Evolutionary conservation across 2,329 filamentous ascomycete genomes (phyloP), one percentile per base, ranked within the genome.

Genomic region (Hypoxylon sp.): DNA sequence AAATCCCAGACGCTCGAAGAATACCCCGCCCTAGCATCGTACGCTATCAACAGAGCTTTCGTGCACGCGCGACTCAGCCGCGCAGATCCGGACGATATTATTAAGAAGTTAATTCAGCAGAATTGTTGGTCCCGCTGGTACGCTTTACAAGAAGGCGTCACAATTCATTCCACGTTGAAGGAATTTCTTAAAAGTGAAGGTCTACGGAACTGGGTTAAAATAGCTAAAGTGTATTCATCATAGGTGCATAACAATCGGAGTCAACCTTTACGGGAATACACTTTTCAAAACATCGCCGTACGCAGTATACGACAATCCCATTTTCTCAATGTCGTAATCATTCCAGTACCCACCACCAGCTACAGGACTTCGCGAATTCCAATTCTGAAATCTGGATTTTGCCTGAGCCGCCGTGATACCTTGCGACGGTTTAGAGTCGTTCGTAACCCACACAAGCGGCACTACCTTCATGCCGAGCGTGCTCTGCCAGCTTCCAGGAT

Each of bases 301-400:
- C 10, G 63, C 64, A 10, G 69, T 67, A 34, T 83, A 83, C 1
- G 79, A 80, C 36, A 78, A 70, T 5, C 71, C 72, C 78, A 82
- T 82, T 73, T 81, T 82, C 75, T 83, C 81, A 46, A 83, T 82
- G 65, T 83, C 82, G 61, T 78, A 83, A 65, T 83, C 81, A 49
- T 83, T 83, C 82, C 82, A 83, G 67, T 82, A 83, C 0, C 81
- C 82, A 0, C 79, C 82, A 0, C 77, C 82, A 1, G 74, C 80
- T 13, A 83, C 69, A 0, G 73, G 66, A 4, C 73, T 72, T 36
- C 64, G 62, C 34, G 66, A 34, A 19, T 75, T 73, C 81, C 81
- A 83, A 7, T 55, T 57, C 1, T 67, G 57, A 56, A 83, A 82
- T 68, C 73, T 77, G 0, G 71, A 66, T 69, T 68, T 59, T 3